Percentiles rank a stretch among this genome's conserved stretches.
phyloP scores from a whole-genome alignment of 495 filamentous ascomycete species.

The Podospora conica region DNA sequence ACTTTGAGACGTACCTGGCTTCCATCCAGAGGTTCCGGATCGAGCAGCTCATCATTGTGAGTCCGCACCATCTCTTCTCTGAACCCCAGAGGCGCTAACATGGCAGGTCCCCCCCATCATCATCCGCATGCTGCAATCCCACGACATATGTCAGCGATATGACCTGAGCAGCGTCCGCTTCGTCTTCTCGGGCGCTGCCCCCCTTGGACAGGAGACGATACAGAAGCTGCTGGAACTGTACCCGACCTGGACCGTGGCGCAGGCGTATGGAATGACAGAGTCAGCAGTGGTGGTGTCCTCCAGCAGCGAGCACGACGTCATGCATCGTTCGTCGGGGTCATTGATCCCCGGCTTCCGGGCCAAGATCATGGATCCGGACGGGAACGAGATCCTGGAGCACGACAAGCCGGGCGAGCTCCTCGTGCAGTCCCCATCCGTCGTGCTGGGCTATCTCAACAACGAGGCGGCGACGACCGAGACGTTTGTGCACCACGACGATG shows the following conservation, averaged over 20 bases:
- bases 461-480: conserved; percentile 76
- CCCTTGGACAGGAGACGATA: background rate
- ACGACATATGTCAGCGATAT: background rate
- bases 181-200: background rate
- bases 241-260: background rate
- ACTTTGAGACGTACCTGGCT: background rate
- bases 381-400: conserved; percentile 67
- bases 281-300: conserved; percentile 67
- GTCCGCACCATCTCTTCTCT: no score
- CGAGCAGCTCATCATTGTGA: background rate
- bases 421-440: conserved; percentile 67
- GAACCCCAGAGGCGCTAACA: no score
- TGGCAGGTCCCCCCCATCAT: background rate
- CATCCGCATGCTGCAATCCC: background rate
- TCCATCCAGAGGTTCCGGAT: background rate
- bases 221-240: background rate
- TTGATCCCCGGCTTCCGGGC: conserved; percentile 62
- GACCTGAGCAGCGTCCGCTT: background rate
- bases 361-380: conserved; percentile 66
- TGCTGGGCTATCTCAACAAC: conserved; percentile 80
- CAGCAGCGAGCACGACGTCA: conserved; percentile 60
- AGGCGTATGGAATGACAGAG: conserved; percentile 66
- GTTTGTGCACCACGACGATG: conserved; percentile 63
- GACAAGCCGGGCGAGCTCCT: conserved; percentile 76
- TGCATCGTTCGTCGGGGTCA: conserved; percentile 66